phyloP scores from a whole-genome alignment of 331 rosid species.

The Phaseolus coccineus region DNA sequence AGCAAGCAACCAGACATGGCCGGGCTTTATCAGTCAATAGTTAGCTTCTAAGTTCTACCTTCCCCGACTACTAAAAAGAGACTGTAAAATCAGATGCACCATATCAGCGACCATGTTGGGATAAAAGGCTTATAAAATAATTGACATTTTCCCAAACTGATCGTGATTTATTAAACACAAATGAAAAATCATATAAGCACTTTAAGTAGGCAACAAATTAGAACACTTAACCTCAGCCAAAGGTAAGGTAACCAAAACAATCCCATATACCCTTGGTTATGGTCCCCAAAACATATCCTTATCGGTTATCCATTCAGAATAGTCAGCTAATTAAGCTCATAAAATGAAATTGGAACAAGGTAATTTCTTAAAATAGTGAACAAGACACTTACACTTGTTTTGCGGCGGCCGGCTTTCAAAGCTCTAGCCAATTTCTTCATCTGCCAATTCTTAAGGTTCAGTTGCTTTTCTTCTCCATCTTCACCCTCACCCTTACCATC shows the following conservation, averaged over 20 bases:
- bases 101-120: neutral
- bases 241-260: constrained; percentile 18
- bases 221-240: constrained; percentile 8
- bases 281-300: neutral
- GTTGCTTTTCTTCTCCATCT: constrained; percentile 48
- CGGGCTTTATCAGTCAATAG: neutral
- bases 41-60: neutral
- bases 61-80: neutral
- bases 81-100: neutral
- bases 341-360: constrained; percentile 2
- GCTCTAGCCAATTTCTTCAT: constrained; percentile 81
- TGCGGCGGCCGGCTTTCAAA: constrained; percentile 83
- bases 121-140: neutral
- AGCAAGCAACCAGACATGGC: constrained; percentile 21
- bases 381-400: constrained; percentile 68
- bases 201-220: constrained; percentile 9
- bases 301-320: constrained; percentile 5
- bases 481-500: neutral
- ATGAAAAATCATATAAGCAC: constrained; percentile 19
- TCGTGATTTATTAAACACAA: constrained; percentile 12
- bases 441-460: constrained; percentile 70
- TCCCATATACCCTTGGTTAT: neutral
- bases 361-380: neutral
- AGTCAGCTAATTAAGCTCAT: neutral
- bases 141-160: constrained; percentile 1